These are phyloP conservation scores for Chalaropsis ovoidea DNA, from an alignment of 2,329 filamentous ascomycete species.

Conservation along the genomic window DNA sequence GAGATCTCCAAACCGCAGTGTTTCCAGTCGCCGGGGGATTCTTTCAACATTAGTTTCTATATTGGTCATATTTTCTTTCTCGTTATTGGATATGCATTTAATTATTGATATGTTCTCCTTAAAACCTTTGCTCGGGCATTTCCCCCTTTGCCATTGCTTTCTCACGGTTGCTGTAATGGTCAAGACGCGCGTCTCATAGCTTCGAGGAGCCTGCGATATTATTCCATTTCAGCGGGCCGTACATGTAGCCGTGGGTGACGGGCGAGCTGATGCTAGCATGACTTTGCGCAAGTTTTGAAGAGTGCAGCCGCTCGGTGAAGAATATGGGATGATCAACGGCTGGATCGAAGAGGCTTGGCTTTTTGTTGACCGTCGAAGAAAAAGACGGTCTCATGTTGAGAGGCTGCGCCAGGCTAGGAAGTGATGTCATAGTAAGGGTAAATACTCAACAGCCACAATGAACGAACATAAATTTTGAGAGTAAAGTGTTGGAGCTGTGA, in stretches of 20 bases:
- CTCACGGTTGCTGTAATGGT: neutral
- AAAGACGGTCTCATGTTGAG: neutral
- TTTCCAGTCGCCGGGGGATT: conserved; percentile 9
- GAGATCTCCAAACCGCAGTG: conserved; percentile 1
- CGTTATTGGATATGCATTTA: neutral
- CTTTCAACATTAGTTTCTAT: neutral
- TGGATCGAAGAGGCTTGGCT: conserved; percentile 17
- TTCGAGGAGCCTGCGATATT: conserved; percentile 2
- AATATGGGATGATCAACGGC: conserved; percentile 23
- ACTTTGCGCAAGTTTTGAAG: neutral
- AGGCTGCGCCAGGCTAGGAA: neutral
- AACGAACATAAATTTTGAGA: neutral
- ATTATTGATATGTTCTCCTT: neutral
- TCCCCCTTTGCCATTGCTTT: neutral
- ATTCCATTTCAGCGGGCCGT: conserved; percentile 2
- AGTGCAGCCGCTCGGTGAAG: conserved; percentile 16
- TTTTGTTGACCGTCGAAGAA: neutral
- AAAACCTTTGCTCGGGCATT: neutral
- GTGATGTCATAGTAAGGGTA: neutral
- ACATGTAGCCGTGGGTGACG: conserved; percentile 20
- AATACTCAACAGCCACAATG: neutral
- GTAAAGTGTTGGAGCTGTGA: neutral
- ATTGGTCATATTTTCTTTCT: neutral
- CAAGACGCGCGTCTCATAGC: neutral
- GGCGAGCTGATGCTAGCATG: conserved; percentile 12